phyloP scores from a whole-genome alignment of 192 early-diverging fungal genomes.

The Entomortierella parvispora region DNA sequence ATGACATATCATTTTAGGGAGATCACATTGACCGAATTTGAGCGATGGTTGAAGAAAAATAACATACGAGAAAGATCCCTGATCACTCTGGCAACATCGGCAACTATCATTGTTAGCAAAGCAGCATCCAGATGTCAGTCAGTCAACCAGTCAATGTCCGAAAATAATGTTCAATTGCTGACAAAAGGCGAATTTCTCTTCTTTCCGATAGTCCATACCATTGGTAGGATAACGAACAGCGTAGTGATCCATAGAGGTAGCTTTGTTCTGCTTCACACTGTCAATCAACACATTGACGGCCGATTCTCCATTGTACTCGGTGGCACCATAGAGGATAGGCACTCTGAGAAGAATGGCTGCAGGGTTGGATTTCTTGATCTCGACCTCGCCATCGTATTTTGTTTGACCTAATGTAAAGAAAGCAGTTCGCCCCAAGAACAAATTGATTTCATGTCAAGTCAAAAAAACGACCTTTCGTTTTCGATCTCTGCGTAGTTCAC shows the following conservation, averaged over 20 bases:
- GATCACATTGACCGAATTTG: background rate
- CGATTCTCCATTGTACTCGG: slow-evolving; percentile 75
- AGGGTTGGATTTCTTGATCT: slow-evolving; percentile 62
- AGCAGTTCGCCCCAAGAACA: background rate
- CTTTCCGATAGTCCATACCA: slow-evolving; percentile 40
- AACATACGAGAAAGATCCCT: slow-evolving; percentile 65
- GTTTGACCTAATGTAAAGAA: slow-evolving; percentile 60
- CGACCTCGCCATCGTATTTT: slow-evolving; percentile 80
- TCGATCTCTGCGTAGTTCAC: too few relatives aligned
- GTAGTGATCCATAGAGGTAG: slow-evolving; percentile 72
- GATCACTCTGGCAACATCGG: slow-evolving; percentile 77
- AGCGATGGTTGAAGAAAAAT: background rate
- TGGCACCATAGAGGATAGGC: slow-evolving; percentile 80
- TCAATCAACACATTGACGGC: slow-evolving; percentile 81
- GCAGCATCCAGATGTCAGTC: background rate
- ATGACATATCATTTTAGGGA: too few relatives aligned
- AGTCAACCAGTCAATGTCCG: background rate
- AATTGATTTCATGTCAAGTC: too few relatives aligned
- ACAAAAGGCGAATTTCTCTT: background rate
- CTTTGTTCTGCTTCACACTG: slow-evolving; percentile 68
- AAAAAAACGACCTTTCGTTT: too few relatives aligned
- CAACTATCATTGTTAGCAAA: slow-evolving; percentile 48
- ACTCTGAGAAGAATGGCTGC: slow-evolving; percentile 77
- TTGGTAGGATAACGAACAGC: slow-evolving; percentile 86
- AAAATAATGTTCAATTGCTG: slow-evolving; percentile 1